Evolutionary conservation across 1,284 basidiomycete genomes (phyloP).

Genomic region (Malassezia arunalokei): DNA sequence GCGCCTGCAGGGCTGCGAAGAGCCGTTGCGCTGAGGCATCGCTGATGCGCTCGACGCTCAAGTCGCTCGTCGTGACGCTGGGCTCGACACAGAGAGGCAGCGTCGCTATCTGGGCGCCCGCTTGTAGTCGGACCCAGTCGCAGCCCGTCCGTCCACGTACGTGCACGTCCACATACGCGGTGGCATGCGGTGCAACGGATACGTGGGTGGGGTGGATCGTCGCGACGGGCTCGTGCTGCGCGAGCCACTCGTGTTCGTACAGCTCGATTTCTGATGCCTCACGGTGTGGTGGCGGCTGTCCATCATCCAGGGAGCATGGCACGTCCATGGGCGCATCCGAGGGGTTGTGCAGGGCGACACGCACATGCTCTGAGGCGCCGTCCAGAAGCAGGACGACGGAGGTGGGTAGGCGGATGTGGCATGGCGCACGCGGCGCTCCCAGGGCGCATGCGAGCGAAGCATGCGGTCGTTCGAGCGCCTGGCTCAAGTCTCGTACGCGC

Average conservation of each 20-base stretch:
- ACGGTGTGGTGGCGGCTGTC: too few relatives aligned
- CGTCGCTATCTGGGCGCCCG: conserved; percentile 51
- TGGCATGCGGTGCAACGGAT: conserved; percentile 58
- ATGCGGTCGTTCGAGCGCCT: background rate
- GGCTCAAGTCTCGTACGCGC: background rate
- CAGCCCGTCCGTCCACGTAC: conserved; percentile 83
- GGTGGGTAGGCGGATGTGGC: background rate
- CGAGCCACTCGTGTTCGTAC: conserved; percentile 77
- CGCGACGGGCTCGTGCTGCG: conserved; percentile 60
- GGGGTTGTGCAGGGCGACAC: conserved; percentile 69
- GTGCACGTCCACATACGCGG: conserved; percentile 57
- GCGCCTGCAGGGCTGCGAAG: background rate
- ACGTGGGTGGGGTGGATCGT: background rate
- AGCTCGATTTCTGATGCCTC: conserved; percentile 50
- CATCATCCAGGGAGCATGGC: too few relatives aligned
- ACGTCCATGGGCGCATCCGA: too few relatives aligned
- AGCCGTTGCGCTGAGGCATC: background rate
- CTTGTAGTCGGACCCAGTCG: conserved; percentile 54
- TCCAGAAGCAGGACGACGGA: conserved; percentile 58
- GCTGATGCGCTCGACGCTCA: conserved; percentile 27
- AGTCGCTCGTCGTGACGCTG: conserved; percentile 56
- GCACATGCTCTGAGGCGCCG: conserved; percentile 50
- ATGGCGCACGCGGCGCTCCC: too few relatives aligned
- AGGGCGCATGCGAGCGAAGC: background rate
- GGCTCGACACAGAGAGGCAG: conserved; percentile 82